Base-by-base conservation (phyloP, 768 basidiomycete species). In the Lentinula sp. region DNA sequence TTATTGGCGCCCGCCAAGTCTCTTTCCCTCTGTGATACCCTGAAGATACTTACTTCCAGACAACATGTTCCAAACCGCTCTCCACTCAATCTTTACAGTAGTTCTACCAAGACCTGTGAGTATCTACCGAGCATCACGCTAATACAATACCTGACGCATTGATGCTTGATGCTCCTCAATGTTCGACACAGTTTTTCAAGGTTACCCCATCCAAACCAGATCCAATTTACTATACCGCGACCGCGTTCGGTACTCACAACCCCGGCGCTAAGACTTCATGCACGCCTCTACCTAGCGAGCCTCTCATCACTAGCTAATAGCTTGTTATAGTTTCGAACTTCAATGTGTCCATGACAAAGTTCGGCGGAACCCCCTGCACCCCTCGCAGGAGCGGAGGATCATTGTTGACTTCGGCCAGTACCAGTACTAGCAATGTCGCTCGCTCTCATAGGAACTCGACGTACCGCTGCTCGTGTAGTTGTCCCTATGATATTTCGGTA, bases 161-260 rank as follows among this genome's bases (percentile, higher is more conserved):
- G n/a, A n/a, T n/a, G n/a, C n/a, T n/a, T n/a, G 16, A 39, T 51
- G 12, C 6, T 16, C 50, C 6, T 13, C 28, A 55, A 55, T 13
- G 12, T 28, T 41, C 28, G 23, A 57, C 39, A 18, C 20, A 59
- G 57, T 45, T 10, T 28, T 59, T 59, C 46, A 59, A 46, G 48
- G 57, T 59, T 15, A 32, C 57, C 4, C 57, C 57, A 9, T 59
- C 57, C 20, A 10, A 59, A 28, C 57, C 57, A 59, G 57, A 59
- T 20, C 57, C 45, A 16, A 37, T 59, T 39, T 59, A 59, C 46
- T 59, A 59, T 16, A 59, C 57, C 23, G 57, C 45, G 15, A 46
- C 48, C 18, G 43, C 18, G 41, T 39, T 59, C 15, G 7, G 57
- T 8, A 33, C 13, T 23, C 18, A 48, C 46, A 59, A 41, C 23